Evolutionary conservation across 2,329 filamentous ascomycete species (phyloP).

Genomic region (Aspergillus sp.): DNA sequence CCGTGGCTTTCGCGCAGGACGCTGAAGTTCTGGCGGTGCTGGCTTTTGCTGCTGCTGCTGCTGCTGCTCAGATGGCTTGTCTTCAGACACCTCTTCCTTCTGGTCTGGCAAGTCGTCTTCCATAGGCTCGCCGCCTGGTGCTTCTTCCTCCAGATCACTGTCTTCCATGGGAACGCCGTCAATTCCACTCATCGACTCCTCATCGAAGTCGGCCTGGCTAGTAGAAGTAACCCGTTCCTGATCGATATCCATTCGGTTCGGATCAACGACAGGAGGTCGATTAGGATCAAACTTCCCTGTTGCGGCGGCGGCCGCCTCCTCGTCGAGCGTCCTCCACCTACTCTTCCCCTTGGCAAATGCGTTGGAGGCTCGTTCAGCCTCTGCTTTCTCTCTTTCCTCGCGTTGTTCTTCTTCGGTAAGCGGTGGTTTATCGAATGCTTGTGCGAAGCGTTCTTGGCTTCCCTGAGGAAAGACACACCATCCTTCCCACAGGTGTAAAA

Average conservation of each 20-base stretch:
- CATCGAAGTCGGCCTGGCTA: constrained; percentile 40
- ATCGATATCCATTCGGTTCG: constrained; percentile 28
- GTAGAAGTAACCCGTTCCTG: constrained; percentile 24
- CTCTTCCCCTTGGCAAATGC: constrained; percentile 37
- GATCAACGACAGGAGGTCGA: constrained; percentile 18
- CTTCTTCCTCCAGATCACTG: constrained; percentile 46
- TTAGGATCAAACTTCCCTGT: constrained; percentile 22
- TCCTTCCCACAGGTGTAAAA: constrained; percentile 63
- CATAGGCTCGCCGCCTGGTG: constrained; percentile 42
- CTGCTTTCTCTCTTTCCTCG: constrained; percentile 38
- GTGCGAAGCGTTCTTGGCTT: constrained; percentile 63
- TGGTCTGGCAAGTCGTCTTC: constrained; percentile 35
- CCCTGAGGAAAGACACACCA: constrained; percentile 64
- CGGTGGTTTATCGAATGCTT: constrained; percentile 65
- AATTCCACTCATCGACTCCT: constrained; percentile 36
- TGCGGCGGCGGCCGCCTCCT: constrained; percentile 26
- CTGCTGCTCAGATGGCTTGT: constrained; percentile 13
- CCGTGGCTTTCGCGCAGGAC: constrained; percentile 48
- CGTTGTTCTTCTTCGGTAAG: constrained; percentile 41
- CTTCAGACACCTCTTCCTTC: constrained; percentile 14
- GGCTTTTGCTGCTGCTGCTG: constrained; percentile 15
- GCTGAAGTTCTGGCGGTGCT: constrained; percentile 22
- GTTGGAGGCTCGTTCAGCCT: constrained; percentile 31
- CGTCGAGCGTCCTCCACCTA: constrained; percentile 42
- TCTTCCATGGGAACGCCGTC: constrained; percentile 44